phyloP scores from a whole-genome alignment of 306 rosid species.

The Rubus idaeus region DNA sequence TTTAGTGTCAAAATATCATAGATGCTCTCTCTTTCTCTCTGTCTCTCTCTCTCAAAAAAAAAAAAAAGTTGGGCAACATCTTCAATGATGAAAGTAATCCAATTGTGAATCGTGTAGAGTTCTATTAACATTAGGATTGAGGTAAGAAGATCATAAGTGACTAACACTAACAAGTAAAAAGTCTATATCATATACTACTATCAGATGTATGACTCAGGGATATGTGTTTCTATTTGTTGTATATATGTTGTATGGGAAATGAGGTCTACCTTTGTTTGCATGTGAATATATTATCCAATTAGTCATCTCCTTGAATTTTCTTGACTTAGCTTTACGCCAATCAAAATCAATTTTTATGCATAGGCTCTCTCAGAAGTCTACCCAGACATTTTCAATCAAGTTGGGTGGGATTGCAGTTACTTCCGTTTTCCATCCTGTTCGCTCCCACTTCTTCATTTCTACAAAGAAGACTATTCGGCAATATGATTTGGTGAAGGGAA shows the following conservation, averaged over 20 bases:
- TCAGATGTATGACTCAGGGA: not conserved
- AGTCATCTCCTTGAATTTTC: constrained; percentile 32
- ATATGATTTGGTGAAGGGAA: constrained; percentile 67
- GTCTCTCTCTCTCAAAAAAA: not conserved
- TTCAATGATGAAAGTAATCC: no score
- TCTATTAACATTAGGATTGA: no score
- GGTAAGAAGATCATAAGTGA: no score
- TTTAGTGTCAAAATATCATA: not conserved
- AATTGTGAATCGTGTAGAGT: no score
- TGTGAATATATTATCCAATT: not conserved
- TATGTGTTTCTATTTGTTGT: not conserved
- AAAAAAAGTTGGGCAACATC: no score
- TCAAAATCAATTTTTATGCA: constrained; percentile 80
- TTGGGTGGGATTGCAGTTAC: constrained; percentile 84
- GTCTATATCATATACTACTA: not conserved
- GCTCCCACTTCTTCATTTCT: constrained; percentile 71
- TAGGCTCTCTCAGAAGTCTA: constrained; percentile 72
- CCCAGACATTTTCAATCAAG: constrained; percentile 76
- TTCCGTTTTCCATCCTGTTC: constrained; percentile 81
- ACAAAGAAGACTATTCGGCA: constrained; percentile 74
- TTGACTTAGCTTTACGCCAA: constrained; percentile 82
- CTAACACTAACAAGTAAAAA: not conserved
- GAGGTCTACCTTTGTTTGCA: not conserved
- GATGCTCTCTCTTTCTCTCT: not conserved
- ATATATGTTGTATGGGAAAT: not conserved